Percentiles rank a stretch among this genome's conserved stretches.
phyloP scores from a whole-genome alignment of 495 filamentous ascomycete species.

The Neurospora tetraspora region DNA sequence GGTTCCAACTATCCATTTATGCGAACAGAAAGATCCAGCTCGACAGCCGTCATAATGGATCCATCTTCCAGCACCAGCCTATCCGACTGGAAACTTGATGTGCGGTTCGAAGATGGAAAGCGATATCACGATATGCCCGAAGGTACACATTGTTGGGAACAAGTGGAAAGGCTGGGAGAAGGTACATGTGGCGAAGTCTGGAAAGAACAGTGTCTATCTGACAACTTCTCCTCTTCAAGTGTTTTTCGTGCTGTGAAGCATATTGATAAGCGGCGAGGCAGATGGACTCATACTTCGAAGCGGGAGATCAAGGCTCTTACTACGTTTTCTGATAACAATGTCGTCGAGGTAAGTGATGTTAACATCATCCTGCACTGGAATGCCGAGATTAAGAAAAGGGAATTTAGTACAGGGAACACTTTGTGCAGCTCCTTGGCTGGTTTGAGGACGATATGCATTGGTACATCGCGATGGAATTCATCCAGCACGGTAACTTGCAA shows the following conservation, averaged over 20 bases:
- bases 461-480: conserved; percentile 36
- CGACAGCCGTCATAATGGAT: background rate
- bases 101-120: background rate
- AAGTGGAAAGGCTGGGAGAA: background rate
- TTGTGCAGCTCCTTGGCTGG: conserved; percentile 32
- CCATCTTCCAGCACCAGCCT: background rate
- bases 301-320: background rate
- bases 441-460: conserved; percentile 19
- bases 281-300: background rate
- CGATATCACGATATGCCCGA: background rate
- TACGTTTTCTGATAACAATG: background rate
- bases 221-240: background rate
- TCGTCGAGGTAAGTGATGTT: background rate
- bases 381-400: too few relatives aligned
- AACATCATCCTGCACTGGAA: too few relatives aligned
- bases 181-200: background rate
- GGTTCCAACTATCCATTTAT: too few relatives aligned
- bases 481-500: conserved; percentile 24
- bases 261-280: background rate
- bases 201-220: background rate
- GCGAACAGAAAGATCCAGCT: too few relatives aligned
- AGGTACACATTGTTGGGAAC: background rate
- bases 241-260: background rate
- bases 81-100: too few relatives aligned
- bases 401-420: conserved; percentile 1